These are phyloP conservation scores for Fusarium domesticum DNA, from an alignment of 2,329 filamentous ascomycete genomes.

Conservation along the genomic window DNA sequence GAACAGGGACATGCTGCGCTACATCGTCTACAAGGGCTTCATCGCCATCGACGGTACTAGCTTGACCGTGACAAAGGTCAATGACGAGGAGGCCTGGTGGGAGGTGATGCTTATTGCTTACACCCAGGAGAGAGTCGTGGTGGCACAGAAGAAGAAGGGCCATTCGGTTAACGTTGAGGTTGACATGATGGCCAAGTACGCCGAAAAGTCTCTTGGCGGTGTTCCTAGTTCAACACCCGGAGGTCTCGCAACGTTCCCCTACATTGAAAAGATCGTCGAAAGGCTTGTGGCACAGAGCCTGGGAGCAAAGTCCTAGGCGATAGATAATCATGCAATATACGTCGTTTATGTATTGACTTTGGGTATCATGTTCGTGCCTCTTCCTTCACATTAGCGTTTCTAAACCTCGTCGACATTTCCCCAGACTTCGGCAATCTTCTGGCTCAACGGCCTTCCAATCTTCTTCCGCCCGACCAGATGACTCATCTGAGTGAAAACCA, in stretches of 20 bases:
- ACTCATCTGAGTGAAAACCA: conserved; percentile 57
- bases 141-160: conserved; percentile 72
- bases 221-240: conserved; percentile 57
- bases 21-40: conserved; percentile 95
- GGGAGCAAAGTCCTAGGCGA: conserved; percentile 25
- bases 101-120: conserved; percentile 98
- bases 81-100: conserved; percentile 77
- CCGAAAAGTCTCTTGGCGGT: conserved; percentile 82
- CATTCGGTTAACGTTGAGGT: conserved; percentile 91
- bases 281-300: conserved; percentile 67
- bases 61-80: conserved; percentile 82
- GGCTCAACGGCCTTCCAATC: conserved; percentile 62
- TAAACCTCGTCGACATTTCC: conserved; percentile 45
- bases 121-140: conserved; percentile 87
- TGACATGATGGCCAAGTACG: conserved; percentile 82
- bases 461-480: conserved; percentile 65
- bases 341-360: conserved; percentile 12
- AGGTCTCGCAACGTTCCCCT: conserved; percentile 46
- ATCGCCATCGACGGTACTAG: conserved; percentile 93
- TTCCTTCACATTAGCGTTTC: conserved; percentile 1
- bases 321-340: conserved; percentile 1
- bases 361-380: conserved; percentile 22
- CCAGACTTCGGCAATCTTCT: conserved; percentile 72
- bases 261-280: conserved; percentile 70
- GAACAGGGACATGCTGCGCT: conserved; percentile 68